Evolutionary conservation across 176 grass and related monocot genomes (phyloP).

Genomic region (Cenchrus purpureus): DNA sequence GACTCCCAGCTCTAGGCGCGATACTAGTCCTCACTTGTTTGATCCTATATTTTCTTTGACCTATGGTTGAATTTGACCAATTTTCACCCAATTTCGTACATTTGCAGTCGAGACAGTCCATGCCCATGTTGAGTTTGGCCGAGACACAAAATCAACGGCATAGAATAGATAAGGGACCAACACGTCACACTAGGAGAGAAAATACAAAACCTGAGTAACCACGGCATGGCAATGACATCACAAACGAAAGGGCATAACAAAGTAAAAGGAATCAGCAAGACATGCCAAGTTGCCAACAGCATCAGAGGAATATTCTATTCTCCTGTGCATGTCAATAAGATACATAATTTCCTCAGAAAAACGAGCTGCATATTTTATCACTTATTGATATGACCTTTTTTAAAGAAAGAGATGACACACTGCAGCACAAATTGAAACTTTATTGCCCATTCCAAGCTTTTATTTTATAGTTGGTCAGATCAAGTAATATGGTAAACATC

Average conservation of each 20-base stretch:
- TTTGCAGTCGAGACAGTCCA: not conserved
- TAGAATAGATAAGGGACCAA: not conserved
- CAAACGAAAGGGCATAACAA: not conserved
- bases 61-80: not conserved
- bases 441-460: slow-evolving; percentile 17
- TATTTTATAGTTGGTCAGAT: slow-evolving; percentile 14
- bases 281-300: not conserved
- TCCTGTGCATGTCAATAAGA: not conserved
- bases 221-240: not conserved
- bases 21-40: not conserved
- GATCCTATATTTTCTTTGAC: not conserved
- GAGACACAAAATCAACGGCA: not conserved
- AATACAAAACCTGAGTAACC: not conserved
- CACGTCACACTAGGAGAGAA: not conserved
- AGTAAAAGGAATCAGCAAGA: slow-evolving; percentile 1
- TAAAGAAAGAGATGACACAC: not conserved
- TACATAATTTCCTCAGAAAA: not conserved
- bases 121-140: not conserved
- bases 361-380: not conserved
- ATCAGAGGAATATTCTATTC: slow-evolving; percentile 21
- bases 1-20: not conserved
- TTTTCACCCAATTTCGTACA: slow-evolving; percentile 2
- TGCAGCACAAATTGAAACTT: not conserved
- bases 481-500: not conserved
- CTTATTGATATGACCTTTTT: not conserved